Base-by-base conservation (phyloP, 306 rosid species). In the Neltuma alba region DNA sequence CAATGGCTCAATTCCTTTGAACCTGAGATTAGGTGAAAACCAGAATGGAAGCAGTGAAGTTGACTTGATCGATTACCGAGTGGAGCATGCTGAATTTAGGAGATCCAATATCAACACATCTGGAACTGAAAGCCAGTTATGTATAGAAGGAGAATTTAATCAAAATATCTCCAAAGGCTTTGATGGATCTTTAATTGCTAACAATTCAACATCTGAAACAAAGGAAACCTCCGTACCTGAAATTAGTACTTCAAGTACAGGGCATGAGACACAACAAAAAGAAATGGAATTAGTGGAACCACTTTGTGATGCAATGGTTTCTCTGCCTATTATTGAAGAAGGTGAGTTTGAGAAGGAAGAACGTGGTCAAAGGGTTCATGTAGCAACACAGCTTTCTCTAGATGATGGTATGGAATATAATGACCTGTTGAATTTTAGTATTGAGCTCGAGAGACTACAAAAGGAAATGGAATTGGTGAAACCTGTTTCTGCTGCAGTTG, bases 301-400 rank as follows among this genome's bases (percentile, higher is more conserved):
- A 42, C 84, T 54, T 78, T 82, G 61, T 70, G 55, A 45, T 74
- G 31, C 72, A 37, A 76, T 14, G 41, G 62, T 60, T 42, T 73
- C 40, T 65, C 40, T 63, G 78, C 86, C 85, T 50, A 61, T 54
- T 57, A 23, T 70, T 16, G 81, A 83, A 83, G 83, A 44, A 75
- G 76, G 72, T 34, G 83, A 70, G 33, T 36, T 70, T 58, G 86
- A 82, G 80, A 76, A 79, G 75, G 82, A 50, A 55, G 87, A 83
- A 68, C 55, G 11, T 44, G 76, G 23, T 38, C 76, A 76, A 75
- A 75, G 82, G 79, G 75, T 74, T 69, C 80, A 73, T 64, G 84
- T 75, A 70, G 74, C 60, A 70, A 10, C 47, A 38, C 64, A 16
- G 27, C 16, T 78, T 23, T 81, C 75, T 52, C 57, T 81, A 41